Base-by-base conservation (phyloP, 306 rosid genomes). In the Prunus fruticosa region DNA sequence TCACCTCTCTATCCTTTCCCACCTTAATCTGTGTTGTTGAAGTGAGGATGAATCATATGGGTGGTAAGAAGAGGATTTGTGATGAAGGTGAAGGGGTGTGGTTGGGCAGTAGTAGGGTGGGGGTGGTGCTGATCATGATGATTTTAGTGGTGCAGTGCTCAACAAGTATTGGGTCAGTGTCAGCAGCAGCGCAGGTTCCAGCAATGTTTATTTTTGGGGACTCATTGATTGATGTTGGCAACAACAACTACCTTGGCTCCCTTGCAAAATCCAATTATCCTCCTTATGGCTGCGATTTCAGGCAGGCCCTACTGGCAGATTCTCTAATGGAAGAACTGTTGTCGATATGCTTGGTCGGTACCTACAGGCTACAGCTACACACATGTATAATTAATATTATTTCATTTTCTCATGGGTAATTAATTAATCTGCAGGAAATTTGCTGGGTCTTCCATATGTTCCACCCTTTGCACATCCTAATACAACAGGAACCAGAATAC, bases 191-290 rank as follows among this genome's bases (percentile, higher is more conserved):
- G 46, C 86, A 16, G 67, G 93, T 94, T 74, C 79, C 98, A 41
- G 96, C 91, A 20, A 52, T 92, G 85, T 90, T 92, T 77, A 85
- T 88, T 79, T 94, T 94, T 28, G 98, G 98, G 28, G 98, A 94
- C 71, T 92, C 98, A 11, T 73, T 90, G 80, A 96, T 84, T 69
- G 98, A 94, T 18, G 88, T 84, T 80, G 98, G 98, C 43, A 94
- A 94, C 87, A 92, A 92, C 62, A 94, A 92, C 79, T 86, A 58
- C 82, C 81, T 94, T 0, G 81, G 23, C 27, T 56, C 96, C 2
- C 1, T 79, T 0, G 96, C 96, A 2, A 94, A 64, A 84, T 63
- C 98, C 43, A 87, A 91, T 67, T 94, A 67, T 81, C 81, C 2
- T 75, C 97, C 98, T 51, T 92, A 92, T 32, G 98, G 98, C 69